Base-by-base conservation (phyloP, 176 grass and related monocot species). In the Hordeum marinum region DNA sequence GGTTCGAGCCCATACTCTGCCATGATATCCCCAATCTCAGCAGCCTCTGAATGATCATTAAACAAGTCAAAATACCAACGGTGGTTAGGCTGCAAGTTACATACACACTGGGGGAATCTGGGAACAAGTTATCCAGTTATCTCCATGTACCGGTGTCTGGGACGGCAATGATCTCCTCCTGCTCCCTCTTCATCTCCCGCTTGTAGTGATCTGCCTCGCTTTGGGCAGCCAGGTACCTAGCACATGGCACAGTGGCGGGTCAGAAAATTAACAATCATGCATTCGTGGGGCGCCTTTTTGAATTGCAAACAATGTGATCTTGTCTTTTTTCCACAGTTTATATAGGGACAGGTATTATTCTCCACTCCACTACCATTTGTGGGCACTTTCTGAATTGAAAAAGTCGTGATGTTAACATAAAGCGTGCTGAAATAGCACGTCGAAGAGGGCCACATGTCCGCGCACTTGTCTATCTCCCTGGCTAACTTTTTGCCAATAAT, bases 201-300 rank as follows among this genome's bases (percentile, higher is more conserved):
- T 70, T 85, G 86, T 97, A 97, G 50, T 94, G 94, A 62, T 94
- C 94, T 67, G 92, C 94, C 83, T 97, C 94, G 6, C 94, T 94
- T 17, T 97, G 90, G 11, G 94, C 92, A 14, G 94, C 94, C 15
- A 97, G 79, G 80, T 94, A 97, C 83, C 94, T 97, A 61, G 4
- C 67, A 89, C 64, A 84, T 90, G 70, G 6, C 43, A 32, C 72
- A 15, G 27, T 59, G 3, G 10, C 0, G 1, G 73, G 72, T 80
- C 72, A 83, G 76, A 80, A 65, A 65, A 32, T 46, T 65, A 1
- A 46, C 15, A 24, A 84, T 74, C 77, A 70, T 64, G 76, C 64
- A 15, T 84, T 60, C 71, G 45, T 50, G 32, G 39, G 11, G 11
- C 11, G 48, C 67, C 67, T 41, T 90, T 74, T 59, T 7, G 23